Evolutionary conservation across 2,329 filamentous ascomycete genomes (phyloP).

Genomic region (Colletotrichum orchidophilum): DNA sequence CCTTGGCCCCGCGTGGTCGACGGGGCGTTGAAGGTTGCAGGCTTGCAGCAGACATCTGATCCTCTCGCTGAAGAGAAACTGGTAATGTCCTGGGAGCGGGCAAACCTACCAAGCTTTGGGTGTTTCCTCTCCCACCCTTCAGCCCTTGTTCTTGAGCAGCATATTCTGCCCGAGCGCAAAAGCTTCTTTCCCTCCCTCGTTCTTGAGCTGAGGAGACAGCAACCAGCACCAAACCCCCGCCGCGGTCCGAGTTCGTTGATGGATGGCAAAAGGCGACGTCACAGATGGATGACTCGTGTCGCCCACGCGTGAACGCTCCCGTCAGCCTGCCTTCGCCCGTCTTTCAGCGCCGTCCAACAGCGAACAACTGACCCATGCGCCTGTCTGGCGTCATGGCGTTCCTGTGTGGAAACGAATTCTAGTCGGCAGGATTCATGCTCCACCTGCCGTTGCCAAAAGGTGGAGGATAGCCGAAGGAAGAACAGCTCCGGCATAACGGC

Average conservation of each 20-base stretch:
- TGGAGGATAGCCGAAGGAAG: background rate
- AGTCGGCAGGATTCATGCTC: conserved; percentile 16
- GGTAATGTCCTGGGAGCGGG: background rate
- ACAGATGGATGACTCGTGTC: conserved; percentile 7
- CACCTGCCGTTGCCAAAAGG: background rate
- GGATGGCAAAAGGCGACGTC: background rate
- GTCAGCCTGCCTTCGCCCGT: background rate
- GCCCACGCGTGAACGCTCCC: background rate
- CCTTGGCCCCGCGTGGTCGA: background rate
- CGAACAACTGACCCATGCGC: conserved; percentile 6
- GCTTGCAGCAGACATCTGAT: background rate
- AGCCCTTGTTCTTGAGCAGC: too few species aligned
- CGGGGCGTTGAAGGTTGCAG: background rate
- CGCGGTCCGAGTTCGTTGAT: background rate
- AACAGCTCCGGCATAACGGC: background rate
- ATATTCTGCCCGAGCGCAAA: background rate
- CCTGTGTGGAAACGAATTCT: background rate
- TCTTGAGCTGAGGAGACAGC: background rate
- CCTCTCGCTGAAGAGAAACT: background rate
- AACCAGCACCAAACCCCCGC: too few species aligned
- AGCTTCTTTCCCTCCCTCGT: background rate
- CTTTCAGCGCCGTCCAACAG: background rate
- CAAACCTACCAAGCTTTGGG: background rate
- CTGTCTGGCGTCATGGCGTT: background rate
- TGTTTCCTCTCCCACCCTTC: background rate